Percentiles rank a stretch among this genome's conserved stretches.
Conservation (phyloP, 805 yeast genomes). For the Ogataea naganishii region DNA sequence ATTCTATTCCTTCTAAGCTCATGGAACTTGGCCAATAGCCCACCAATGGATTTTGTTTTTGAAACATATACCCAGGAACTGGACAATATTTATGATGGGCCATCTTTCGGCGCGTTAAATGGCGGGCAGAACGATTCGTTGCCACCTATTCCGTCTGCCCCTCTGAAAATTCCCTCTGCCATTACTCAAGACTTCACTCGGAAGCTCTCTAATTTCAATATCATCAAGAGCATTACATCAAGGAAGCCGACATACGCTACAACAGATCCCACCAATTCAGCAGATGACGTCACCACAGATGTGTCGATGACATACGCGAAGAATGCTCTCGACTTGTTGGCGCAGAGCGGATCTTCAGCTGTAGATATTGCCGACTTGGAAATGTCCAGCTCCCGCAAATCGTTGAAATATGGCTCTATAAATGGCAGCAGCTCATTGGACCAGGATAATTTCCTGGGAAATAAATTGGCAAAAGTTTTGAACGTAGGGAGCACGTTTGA, state of each 20-base stretch:
- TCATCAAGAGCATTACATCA: constrained; percentile 17
- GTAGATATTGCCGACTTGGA: constrained; percentile 3
- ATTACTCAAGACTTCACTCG: constrained; percentile 28
- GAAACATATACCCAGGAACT: constrained; percentile 10
- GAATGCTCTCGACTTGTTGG: constrained; percentile 32
- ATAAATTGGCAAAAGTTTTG: constrained; percentile 42
- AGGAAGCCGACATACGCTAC: constrained; percentile 2
- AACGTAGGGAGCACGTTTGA: constrained; percentile 33
- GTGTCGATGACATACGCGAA: constrained; percentile 41
- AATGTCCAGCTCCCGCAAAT: constrained; percentile 3
- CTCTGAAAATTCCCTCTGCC: constrained; percentile 27
- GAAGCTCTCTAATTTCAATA: constrained; percentile 25
- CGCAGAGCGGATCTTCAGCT: constrained; percentile 2
- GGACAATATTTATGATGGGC: constrained; percentile 5
- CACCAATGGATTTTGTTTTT: constrained; percentile 8
- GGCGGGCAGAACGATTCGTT: constrained; percentile 4
- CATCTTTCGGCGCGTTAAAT: constrained; percentile 2
- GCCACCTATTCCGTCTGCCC: constrained; percentile 31
- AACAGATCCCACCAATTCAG: constrained; percentile 5
- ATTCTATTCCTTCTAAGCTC: too few relatives aligned
- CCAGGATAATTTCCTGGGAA: constrained; percentile 27
- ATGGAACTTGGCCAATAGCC: too few relatives aligned
- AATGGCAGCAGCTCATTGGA: too few relatives aligned
- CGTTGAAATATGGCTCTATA: constrained; percentile 7
- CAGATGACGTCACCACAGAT: constrained; percentile 4